Base-by-base conservation (phyloP, 495 filamentous ascomycete species). In the Penicillium canariense region DNA sequence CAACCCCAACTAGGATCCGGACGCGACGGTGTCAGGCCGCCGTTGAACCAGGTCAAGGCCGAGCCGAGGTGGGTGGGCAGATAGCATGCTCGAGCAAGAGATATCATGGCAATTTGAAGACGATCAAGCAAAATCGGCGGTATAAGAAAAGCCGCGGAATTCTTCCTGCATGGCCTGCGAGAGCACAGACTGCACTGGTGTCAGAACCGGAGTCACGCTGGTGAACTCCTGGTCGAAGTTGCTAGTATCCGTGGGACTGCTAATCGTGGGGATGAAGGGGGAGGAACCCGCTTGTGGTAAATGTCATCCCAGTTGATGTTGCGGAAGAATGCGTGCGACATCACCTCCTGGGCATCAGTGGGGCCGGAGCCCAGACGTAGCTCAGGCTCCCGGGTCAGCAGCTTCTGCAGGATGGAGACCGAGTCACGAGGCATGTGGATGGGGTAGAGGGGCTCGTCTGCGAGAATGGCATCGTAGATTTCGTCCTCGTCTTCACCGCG, bases 201-300 rank as follows among this genome's bases (percentile, higher is more conserved):
- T 99, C 47, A 99, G 77, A 51, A 99, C 94, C 1, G 94, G 94
- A 48, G 94, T 99, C 50, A 97, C 94, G 63, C 94, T 97, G 5
- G 94, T 99, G 70, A 99, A 99, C 69, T 99, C 94, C 56, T 87
- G 87, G 68, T 97, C 94, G 72, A 99, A 99, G 74, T 99, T 99
- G 79, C 91, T 96, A 27, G 95, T 97, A 80, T 99, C 94, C 36
- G 94, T 97, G 6, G 92, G 81, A 63, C 80, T 93, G 68, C 82
- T 90, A 63, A 99, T 96, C 40, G 83, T 81, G 11, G 94, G 94
- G 74, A 90, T 68, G 78, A 96, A 96, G 11, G 94, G 94, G 94
- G 87, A 30, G 84, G 79, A 35, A 96, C 83, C 39, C 89, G 83
- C 81, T 99, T 99, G 68, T 96, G 83, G 67, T 96, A 96, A 52